Percentiles rank a stretch among this genome's conserved stretches.
These are phyloP conservation scores for Raffaelea albimanens DNA, from an alignment of 2,329 filamentous ascomycete genomes.

Conservation along the genomic window DNA sequence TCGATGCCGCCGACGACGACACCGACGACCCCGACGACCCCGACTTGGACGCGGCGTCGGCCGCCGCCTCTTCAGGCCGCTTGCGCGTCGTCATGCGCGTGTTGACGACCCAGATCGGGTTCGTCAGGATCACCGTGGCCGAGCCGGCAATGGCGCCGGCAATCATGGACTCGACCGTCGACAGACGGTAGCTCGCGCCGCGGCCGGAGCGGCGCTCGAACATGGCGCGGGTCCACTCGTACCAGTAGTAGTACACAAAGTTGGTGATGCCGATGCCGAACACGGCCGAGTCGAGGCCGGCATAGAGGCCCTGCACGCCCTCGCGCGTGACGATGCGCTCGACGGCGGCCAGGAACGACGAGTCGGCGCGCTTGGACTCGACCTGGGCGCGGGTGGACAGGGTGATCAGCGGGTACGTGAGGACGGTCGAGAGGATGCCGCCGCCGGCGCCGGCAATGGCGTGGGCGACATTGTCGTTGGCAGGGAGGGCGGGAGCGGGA, in stretches of 20 bases:
- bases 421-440: conserved; percentile 86
- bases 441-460: conserved; percentile 88
- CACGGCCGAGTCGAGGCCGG: conserved; percentile 84
- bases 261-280: conserved; percentile 98
- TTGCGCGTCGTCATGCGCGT: conserved; percentile 93
- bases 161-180: conserved; percentile 87
- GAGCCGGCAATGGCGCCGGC: conserved; percentile 89
- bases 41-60: conserved; percentile 13
- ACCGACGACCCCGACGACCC: background rate
- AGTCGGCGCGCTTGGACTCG: conserved; percentile 87
- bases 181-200: conserved; percentile 63
- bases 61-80: conserved; percentile 25
- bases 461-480: conserved; percentile 95
- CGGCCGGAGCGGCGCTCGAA: conserved; percentile 70
- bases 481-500: conserved; percentile 51
- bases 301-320: conserved; percentile 80
- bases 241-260: conserved; percentile 99
- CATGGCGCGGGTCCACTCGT: conserved; percentile 86
- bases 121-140: conserved; percentile 90
- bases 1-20: conserved; percentile 2
- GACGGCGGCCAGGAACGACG: conserved; percentile 73
- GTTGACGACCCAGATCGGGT: conserved; percentile 99
- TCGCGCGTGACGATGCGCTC: conserved; percentile 84
- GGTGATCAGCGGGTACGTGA: conserved; percentile 97
- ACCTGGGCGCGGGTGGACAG: conserved; percentile 96